phyloP scores from a whole-genome alignment of 768 basidiomycete genomes.

The Hortiboletus flavorubellus region DNA sequence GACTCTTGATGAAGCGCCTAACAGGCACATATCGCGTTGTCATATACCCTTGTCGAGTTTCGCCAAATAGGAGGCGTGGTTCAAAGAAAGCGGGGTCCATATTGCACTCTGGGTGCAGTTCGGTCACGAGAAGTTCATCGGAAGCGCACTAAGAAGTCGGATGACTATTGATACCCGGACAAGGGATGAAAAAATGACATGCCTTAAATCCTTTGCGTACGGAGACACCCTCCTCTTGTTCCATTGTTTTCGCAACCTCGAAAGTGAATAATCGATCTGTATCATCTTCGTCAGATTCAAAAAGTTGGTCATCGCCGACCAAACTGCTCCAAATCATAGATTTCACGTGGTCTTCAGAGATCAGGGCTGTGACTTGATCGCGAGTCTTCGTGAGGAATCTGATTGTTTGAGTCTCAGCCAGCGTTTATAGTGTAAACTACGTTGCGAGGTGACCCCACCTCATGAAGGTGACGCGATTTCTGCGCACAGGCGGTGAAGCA shows the following conservation, averaged over 20 bases:
- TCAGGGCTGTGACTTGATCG: constrained; percentile 49
- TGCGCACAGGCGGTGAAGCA: constrained; percentile 42
- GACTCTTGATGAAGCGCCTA: constrained; percentile 8
- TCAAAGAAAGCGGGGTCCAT: constrained; percentile 22
- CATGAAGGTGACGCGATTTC: constrained; percentile 61
- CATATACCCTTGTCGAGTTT: constrained; percentile 41
- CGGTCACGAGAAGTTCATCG: constrained; percentile 16
- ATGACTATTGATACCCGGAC: not conserved
- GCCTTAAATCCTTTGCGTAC: constrained; percentile 47
- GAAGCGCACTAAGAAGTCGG: constrained; percentile 9
- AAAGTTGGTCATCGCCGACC: constrained; percentile 20
- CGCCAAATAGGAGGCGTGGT: constrained; percentile 38
- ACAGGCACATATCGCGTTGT: constrained; percentile 27
- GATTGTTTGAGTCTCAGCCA: not conserved
- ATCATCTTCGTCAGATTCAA: constrained; percentile 36
- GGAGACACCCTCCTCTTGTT: constrained; percentile 52
- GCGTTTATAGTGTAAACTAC: not conserved
- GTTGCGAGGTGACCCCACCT: constrained; percentile 33
- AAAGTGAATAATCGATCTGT: constrained; percentile 53
- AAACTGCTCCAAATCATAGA: constrained; percentile 44
- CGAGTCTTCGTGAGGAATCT: constrained; percentile 60
- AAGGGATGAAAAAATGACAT: not conserved
- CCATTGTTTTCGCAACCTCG: constrained; percentile 52
- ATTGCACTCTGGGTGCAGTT: constrained; percentile 20
- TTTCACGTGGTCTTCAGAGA: constrained; percentile 45